Evolutionary conservation across 352 stramenopile genomes (phyloP).

Genomic region (Peronospora farinosa): DNA sequence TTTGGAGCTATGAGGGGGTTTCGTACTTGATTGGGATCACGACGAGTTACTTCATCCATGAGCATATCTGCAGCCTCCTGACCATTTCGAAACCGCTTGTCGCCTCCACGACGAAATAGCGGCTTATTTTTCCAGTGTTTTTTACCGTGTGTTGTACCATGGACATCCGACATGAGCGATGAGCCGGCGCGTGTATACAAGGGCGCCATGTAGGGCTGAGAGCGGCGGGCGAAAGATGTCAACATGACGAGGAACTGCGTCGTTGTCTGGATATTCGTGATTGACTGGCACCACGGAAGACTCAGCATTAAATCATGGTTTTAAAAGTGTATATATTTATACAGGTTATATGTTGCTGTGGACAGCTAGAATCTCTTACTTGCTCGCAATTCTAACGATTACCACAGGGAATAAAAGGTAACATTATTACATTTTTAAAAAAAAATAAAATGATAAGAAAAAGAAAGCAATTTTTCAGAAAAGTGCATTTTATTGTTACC

Average conservation of each 20-base stretch:
- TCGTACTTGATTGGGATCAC: slow-evolving; percentile 64
- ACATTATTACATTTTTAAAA: no score
- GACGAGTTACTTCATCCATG: slow-evolving; percentile 65
- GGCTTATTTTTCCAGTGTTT: slow-evolving; percentile 95
- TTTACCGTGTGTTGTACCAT: slow-evolving; percentile 83
- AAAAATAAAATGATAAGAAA: no score
- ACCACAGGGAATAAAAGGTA: no score
- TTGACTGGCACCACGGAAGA: slow-evolving; percentile 1
- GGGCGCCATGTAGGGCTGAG: slow-evolving; percentile 16
- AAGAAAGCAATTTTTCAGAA: slow-evolving; percentile 11
- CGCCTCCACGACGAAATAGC: slow-evolving; percentile 92
- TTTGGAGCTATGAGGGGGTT: slow-evolving; percentile 6
- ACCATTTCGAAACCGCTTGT: slow-evolving; percentile 94
- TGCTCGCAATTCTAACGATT: no score
- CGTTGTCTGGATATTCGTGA: slow-evolving; percentile 1
- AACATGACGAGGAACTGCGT: slow-evolving; percentile 20
- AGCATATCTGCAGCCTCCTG: slow-evolving; percentile 94
- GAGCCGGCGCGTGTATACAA: slow-evolving; percentile 30
- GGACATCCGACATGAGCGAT: slow-evolving; percentile 84
- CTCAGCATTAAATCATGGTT: background rate
- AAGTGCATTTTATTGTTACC: slow-evolving; percentile 23
- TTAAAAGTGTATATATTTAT: background rate
- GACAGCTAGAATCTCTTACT: no score
- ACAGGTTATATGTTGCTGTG: background rate
- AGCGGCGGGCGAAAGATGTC: slow-evolving; percentile 20